Evolutionary conservation across 192 early-diverging fungal species (phyloP).

Genomic region (Obelidium mucronatum): DNA sequence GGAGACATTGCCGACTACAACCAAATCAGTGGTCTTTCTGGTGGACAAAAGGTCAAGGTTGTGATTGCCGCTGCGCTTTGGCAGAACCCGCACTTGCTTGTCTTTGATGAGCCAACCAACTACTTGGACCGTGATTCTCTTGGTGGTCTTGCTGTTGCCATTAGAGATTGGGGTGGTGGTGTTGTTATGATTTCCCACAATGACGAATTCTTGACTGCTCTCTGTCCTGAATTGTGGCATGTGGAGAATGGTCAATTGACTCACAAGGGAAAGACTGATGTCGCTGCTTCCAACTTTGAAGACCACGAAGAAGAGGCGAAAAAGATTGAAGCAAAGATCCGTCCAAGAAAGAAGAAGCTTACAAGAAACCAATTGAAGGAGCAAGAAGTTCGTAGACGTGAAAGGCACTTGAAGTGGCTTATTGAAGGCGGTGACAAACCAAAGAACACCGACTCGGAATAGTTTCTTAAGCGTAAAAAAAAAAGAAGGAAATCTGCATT

Average conservation of each 20-base stretch:
- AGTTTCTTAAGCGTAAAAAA: not conserved
- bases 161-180: conserved; percentile 77
- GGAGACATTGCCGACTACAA: conserved; percentile 77
- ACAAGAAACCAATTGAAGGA: conserved; percentile 61
- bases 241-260: conserved; percentile 63
- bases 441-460: conserved; percentile 51
- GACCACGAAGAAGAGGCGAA: conserved; percentile 46
- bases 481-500: not conserved
- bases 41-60: conserved; percentile 88
- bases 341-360: conserved; percentile 59
- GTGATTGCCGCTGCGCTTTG: conserved; percentile 86
- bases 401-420: conserved; percentile 55
- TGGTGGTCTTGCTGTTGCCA: conserved; percentile 73
- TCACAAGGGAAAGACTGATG: conserved; percentile 44
- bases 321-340: conserved; percentile 60
- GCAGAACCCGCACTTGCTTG: conserved; percentile 89
- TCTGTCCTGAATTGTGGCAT: conserved; percentile 78
- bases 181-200: conserved; percentile 86
- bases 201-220: conserved; percentile 75
- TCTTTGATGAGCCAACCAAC: conserved; percentile 84
- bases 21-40: conserved; percentile 72
- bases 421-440: conserved; percentile 50
- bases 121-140: conserved; percentile 78
- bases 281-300: conserved; percentile 52
- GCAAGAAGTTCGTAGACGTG: conserved; percentile 49